Conservation (phyloP, 2,329 filamentous ascomycete species). For the Sporothrix globosa region DNA sequence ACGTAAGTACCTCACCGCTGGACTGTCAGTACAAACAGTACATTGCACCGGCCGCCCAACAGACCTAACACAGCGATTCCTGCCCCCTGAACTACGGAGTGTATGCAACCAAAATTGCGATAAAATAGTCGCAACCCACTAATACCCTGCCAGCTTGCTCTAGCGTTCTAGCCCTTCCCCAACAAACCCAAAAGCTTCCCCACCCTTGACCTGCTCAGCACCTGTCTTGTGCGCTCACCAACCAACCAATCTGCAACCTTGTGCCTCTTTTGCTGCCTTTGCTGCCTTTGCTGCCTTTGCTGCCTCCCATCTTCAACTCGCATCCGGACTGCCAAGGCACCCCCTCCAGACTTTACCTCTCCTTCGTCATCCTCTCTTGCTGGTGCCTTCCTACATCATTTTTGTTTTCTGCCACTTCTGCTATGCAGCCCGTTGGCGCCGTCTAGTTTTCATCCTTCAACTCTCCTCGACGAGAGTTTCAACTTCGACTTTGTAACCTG, state of each 20-base stretch:
- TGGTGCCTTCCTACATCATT: too few relatives aligned
- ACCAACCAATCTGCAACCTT: neutral
- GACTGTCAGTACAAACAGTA: neutral
- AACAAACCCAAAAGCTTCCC: slow-evolving; percentile 28
- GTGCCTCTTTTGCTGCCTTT: neutral
- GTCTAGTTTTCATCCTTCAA: neutral
- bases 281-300: slow-evolving; percentile 1
- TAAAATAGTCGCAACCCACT: slow-evolving; percentile 26
- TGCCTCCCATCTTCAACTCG: neutral
- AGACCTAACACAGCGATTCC: neutral
- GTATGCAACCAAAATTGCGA: neutral
- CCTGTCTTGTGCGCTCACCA: neutral
- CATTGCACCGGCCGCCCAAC: neutral
- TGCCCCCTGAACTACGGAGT: neutral
- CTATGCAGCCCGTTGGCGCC: slow-evolving; percentile 1
- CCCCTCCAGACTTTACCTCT: neutral
- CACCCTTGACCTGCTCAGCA: slow-evolving; percentile 16
- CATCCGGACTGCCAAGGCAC: slow-evolving; percentile 13
- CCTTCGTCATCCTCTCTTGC: neutral
- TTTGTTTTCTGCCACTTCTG: neutral
- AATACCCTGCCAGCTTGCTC: neutral
- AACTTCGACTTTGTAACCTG: neutral
- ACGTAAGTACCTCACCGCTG: neutral
- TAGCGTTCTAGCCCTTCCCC: slow-evolving; percentile 28
- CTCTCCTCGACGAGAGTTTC: neutral